phyloP scores from a whole-genome alignment of 768 basidiomycete genomes.

The Tricholoma sp. region DNA sequence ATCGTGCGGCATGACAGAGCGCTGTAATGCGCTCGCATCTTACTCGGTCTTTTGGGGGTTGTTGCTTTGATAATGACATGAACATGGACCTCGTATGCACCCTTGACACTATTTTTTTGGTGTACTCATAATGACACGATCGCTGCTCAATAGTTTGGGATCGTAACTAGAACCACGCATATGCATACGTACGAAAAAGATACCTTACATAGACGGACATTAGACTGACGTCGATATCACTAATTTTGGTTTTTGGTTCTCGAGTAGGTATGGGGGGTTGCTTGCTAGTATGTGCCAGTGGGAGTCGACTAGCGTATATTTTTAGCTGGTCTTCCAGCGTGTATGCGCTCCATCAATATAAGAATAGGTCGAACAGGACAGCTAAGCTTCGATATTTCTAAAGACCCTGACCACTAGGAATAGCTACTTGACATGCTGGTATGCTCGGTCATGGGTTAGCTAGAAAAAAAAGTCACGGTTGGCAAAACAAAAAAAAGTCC shows the following conservation, averaged over 20 bases:
- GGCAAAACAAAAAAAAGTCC: too few species aligned
- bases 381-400: too few species aligned
- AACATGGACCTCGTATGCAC: not conserved
- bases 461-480: too few species aligned
- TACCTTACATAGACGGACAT: not conserved
- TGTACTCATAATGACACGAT: not conserved
- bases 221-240: not conserved
- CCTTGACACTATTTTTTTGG: not conserved
- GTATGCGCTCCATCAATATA: too few species aligned
- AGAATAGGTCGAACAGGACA: too few species aligned
- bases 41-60: not conserved
- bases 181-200: not conserved
- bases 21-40: not conserved
- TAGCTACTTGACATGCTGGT: too few species aligned
- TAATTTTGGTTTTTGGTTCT: not conserved
- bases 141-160: not conserved
- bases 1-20: conserved; percentile 63
- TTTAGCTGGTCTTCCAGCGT: too few species aligned
- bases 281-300: too few species aligned
- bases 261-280: not conserved
- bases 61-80: not conserved
- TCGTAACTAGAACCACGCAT: not conserved
- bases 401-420: too few species aligned
- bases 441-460: too few species aligned
- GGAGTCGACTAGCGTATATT: too few species aligned